Percentiles rank a stretch among this genome's conserved stretches.
Conservation (phyloP, 495 filamentous ascomycete genomes). For the Pseudomonodictys pantanalensis region DNA sequence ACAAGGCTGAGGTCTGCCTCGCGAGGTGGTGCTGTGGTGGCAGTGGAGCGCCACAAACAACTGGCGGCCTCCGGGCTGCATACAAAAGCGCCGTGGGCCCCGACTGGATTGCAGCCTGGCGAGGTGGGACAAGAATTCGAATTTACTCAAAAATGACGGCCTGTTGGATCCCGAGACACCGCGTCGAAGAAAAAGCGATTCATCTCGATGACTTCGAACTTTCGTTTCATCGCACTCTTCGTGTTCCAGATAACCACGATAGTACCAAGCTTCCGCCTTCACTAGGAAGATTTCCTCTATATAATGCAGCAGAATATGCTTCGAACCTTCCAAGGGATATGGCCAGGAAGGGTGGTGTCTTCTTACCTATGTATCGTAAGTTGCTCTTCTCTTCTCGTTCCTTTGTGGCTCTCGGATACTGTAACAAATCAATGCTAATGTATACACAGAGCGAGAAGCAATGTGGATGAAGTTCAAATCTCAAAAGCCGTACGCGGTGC, state of each 20-base stretch:
- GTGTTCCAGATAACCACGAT: constrained; percentile 15
- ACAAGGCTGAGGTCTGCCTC: no score
- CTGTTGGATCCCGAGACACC: not conserved
- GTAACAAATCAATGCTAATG: not conserved
- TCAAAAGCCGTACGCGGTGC: not conserved
- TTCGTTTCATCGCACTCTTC: constrained; percentile 24
- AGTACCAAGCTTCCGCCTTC: constrained; percentile 2
- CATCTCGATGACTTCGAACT: constrained; percentile 7
- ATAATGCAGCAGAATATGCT: constrained; percentile 11
- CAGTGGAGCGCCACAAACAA: no score
- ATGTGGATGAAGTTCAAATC: constrained; percentile 18
- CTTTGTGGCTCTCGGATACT: no score
- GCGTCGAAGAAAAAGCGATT: not conserved
- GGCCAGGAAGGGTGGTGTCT: constrained; percentile 14
- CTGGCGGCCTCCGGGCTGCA: no score
- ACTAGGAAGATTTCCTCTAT: constrained; percentile 19
- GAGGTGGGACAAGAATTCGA: not conserved
- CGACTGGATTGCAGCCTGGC: no score
- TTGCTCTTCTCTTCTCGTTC: not conserved
- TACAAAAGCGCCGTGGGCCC: no score
- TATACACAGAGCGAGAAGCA: constrained; percentile 14
- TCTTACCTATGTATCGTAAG: constrained; percentile 27
- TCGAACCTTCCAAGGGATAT: constrained; percentile 11
- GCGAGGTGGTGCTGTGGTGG: no score
- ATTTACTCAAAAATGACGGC: not conserved